These are phyloP conservation scores for Schwanniomyces etchellsii DNA, from an alignment of 1,139 yeast genomes.

Conservation along the genomic window DNA sequence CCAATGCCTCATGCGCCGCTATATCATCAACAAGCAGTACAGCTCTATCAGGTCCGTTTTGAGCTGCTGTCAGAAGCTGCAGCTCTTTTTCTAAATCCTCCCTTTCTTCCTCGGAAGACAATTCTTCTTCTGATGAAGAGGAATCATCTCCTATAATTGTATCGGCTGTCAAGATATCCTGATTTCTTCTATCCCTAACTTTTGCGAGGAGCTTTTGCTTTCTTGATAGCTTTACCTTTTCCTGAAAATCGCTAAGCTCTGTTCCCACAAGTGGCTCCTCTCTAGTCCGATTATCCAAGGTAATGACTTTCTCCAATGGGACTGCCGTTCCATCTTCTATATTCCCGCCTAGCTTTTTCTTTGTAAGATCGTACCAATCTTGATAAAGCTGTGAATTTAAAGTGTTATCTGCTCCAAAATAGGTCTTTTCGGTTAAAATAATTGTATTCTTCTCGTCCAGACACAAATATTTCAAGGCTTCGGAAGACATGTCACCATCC, in stretches of 20 bases:
- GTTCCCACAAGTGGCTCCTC: conserved; percentile 48
- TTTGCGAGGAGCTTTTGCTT: conserved; percentile 45
- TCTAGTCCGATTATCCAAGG: conserved; percentile 26
- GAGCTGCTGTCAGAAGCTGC: not conserved
- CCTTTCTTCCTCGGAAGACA: conserved; percentile 7
- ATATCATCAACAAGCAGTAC: conserved; percentile 19
- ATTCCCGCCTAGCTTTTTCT: conserved; percentile 30
- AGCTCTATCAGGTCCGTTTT: conserved; percentile 5
- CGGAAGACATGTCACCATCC: conserved; percentile 57
- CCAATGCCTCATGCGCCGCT: conserved; percentile 37
- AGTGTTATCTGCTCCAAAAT: conserved; percentile 22
- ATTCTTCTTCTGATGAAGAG: conserved; percentile 18
- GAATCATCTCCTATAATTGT: conserved; percentile 31
- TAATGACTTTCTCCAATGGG: conserved; percentile 38
- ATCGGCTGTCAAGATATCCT: conserved; percentile 46
- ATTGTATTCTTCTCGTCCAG: conserved; percentile 62
- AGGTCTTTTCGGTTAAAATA: conserved; percentile 62
- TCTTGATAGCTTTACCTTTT: conserved; percentile 35
- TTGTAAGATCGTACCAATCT: conserved; percentile 50
- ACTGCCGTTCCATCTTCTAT: conserved; percentile 56
- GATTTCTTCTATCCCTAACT: conserved; percentile 53
- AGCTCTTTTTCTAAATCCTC: not conserved
- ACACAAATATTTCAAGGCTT: conserved; percentile 55
- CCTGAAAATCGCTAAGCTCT: conserved; percentile 46
- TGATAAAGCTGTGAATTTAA: conserved; percentile 38